Evolutionary conservation across 192 early-diverging fungal genomes (phyloP).

Genomic region (Helicostylum pulchrum): DNA sequence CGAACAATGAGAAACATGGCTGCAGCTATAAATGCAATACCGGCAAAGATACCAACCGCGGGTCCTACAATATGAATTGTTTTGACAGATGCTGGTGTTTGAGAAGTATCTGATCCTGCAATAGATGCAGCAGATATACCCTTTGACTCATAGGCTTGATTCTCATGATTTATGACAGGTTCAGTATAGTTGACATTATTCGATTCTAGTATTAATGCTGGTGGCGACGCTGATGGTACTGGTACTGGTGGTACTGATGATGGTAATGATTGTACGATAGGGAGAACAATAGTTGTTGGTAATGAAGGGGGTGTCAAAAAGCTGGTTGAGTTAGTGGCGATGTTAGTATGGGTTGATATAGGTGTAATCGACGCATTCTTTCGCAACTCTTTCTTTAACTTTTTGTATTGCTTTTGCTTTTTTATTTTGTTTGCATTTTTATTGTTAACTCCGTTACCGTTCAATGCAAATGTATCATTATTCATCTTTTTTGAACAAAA

Average conservation of each 20-base stretch:
- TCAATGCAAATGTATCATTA: too few relatives aligned
- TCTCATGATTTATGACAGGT: too few relatives aligned
- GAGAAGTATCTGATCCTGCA: not conserved
- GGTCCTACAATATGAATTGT: constrained; percentile 9
- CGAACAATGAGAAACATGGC: not conserved
- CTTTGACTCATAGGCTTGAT: too few relatives aligned
- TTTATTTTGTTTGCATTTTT: too few relatives aligned
- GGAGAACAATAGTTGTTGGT: not conserved
- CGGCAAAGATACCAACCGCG: constrained; percentile 3
- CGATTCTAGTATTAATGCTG: not conserved
- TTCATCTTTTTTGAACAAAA: too few relatives aligned
- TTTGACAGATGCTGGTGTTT: not conserved
- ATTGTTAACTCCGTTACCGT: too few relatives aligned
- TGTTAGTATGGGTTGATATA: too few relatives aligned
- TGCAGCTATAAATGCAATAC: not conserved
- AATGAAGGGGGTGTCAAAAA: not conserved
- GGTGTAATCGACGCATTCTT: too few relatives aligned
- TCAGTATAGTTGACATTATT: not conserved
- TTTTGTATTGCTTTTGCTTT: too few relatives aligned
- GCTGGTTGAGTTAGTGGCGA: too few relatives aligned
- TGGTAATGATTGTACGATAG: not conserved
- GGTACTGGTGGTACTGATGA: not conserved
- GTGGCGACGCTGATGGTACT: too few relatives aligned
- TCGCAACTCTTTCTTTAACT: too few relatives aligned
- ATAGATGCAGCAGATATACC: not conserved